Base-by-base conservation (phyloP, 2,329 filamentous ascomycete species). In the Magnaporthiopsis incrustans region DNA sequence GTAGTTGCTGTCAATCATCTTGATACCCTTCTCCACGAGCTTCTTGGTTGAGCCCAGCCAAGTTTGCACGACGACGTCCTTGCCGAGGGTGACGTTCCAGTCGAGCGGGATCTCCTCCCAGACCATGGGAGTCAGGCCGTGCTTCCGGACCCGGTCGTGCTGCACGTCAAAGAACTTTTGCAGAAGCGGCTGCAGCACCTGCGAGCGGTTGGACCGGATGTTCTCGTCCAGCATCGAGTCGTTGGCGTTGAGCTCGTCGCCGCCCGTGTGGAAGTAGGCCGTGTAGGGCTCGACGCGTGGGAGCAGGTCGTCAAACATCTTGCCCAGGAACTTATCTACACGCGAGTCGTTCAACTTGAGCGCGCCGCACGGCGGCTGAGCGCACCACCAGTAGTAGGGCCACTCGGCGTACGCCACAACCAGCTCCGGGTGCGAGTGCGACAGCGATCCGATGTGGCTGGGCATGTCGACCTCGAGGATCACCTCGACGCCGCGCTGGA, bases 71-170 rank as follows among this genome's bases (percentile, higher is more conserved):
- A 96, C 81, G 0, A 90, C 87, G 70, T 92, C 87, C 18, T 82
- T 74, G 2, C 86, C 86, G 7, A 96, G 77, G 0, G 84, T 89
- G 59, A 95, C 77, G 72, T 93, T 90, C 89, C 91, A 96, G 30
- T 87, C 81, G 12, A 90, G 78, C 1, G 91, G 79, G 81, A 95
- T 92, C 75, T 96, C 92, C 74, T 97, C 91, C 92, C 92, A 96
- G 1, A 93, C 90, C 27, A 96, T 78, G 0, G 92, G 91, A 6
- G 82, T 84, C 62, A 96, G 77, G 5, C 88, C 88, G 7, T 82
- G 80, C 58, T 81, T 77, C 59, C 85, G 79, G 57, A 95, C 80
- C 59, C 87, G 84, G 35, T 76, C 79, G 73, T 93, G 89, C 70
- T 88, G 87, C 68, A 83, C 82, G 73, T 90, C 84, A 67, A 96